These are phyloP conservation scores for Gnomoniopsis smithogilvyi DNA, from an alignment of 2,329 filamentous ascomycete genomes.

Conservation along the genomic window DNA sequence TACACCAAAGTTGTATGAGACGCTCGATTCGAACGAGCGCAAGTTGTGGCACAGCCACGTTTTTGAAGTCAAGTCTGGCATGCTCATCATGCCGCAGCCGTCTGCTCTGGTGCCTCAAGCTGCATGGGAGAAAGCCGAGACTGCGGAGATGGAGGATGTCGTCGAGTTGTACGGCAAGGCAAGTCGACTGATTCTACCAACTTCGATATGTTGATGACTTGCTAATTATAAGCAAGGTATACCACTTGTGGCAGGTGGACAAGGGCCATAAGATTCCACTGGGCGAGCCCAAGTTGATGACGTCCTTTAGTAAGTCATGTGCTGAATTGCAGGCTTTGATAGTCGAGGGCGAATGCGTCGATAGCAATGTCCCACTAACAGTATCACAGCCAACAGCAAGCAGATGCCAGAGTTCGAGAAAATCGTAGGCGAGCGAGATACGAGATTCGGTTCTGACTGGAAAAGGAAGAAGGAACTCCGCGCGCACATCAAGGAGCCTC, in stretches of 20 bases:
- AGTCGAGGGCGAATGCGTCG: not conserved
- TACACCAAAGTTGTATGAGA: conserved; percentile 63
- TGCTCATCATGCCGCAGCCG: conserved; percentile 73
- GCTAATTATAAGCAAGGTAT: conserved; percentile 39
- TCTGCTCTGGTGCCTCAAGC: conserved; percentile 47
- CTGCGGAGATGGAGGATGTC: conserved; percentile 75
- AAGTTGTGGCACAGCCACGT: conserved; percentile 75
- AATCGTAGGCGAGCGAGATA: conserved; percentile 41
- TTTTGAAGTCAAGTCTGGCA: conserved; percentile 74
- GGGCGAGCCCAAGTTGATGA: conserved; percentile 53
- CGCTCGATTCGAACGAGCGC: conserved; percentile 64
- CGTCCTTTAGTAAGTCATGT: conserved; percentile 40
- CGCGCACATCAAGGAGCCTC: conserved; percentile 36
- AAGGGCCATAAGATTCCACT: conserved; percentile 58
- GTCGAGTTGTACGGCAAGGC: conserved; percentile 72
- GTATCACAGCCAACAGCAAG: conserved; percentile 25
- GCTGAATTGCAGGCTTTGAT: not conserved
- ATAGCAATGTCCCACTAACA: not conserved
- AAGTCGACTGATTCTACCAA: too few relatives aligned
- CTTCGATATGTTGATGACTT: too few relatives aligned
- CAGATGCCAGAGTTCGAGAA: conserved; percentile 45
- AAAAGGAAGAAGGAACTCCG: conserved; percentile 41
- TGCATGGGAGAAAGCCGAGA: conserved; percentile 75
- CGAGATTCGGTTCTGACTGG: conserved; percentile 43
- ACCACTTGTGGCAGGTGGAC: conserved; percentile 85